These are phyloP conservation scores for Saturnispora sekii DNA, from an alignment of 805 yeast genomes.

Conservation along the genomic window DNA sequence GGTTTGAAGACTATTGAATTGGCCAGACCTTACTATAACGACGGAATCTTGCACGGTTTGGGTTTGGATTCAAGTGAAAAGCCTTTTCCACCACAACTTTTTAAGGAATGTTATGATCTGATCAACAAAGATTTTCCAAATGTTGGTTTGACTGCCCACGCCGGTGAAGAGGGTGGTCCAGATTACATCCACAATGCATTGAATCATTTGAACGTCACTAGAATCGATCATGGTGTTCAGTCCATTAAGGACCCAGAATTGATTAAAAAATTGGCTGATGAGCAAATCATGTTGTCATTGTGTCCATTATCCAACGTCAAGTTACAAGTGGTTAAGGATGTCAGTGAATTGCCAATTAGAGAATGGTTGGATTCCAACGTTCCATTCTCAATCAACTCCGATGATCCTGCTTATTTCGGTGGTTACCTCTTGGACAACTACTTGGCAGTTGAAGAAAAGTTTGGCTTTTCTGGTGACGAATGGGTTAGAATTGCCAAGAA, in stretches of 20 bases:
- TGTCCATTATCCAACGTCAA: slow-evolving; percentile 76
- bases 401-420: slow-evolving; percentile 78
- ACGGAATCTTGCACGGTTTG: slow-evolving; percentile 60
- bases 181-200: slow-evolving; percentile 52
- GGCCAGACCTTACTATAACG: slow-evolving; percentile 41
- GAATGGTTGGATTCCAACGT: slow-evolving; percentile 51
- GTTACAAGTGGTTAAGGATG: slow-evolving; percentile 61
- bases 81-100: slow-evolving; percentile 67
- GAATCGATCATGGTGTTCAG: slow-evolving; percentile 79
- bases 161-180: slow-evolving; percentile 84
- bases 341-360: slow-evolving; percentile 56
- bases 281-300: slow-evolving; percentile 51
- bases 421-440: slow-evolving; percentile 78
- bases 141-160: slow-evolving; percentile 70
- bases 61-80: slow-evolving; percentile 78
- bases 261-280: slow-evolving; percentile 45
- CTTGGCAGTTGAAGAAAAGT: slow-evolving; percentile 51
- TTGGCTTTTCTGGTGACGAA: slow-evolving; percentile 48
- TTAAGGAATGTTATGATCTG: slow-evolving; percentile 48
- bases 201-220: slow-evolving; percentile 47
- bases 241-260: slow-evolving; percentile 45
- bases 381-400: slow-evolving; percentile 68
- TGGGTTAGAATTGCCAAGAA: slow-evolving; percentile 60
- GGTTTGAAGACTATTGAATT: slow-evolving; percentile 48
- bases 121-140: slow-evolving; percentile 41